Base-by-base conservation (phyloP, 345 rosid species). In the Citrus reticulata region DNA sequence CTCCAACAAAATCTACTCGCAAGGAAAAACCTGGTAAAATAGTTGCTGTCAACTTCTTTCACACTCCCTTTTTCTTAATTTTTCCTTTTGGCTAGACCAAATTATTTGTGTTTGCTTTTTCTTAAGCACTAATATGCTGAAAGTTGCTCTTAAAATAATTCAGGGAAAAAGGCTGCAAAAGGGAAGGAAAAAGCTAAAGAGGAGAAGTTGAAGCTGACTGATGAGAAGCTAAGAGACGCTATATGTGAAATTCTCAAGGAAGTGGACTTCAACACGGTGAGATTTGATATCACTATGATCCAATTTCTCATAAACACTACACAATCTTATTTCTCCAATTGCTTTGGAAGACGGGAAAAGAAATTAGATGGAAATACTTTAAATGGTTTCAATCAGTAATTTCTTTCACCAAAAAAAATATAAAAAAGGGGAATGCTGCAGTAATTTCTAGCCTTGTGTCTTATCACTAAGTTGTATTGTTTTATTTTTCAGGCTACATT, bases 211-310 rank as follows among this genome's bases (percentile, higher is more conserved):
- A 75, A 32, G 65, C 97, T 92, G 61, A 88, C 83, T 68, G 90
- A 90, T 81, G 83, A 80, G 24, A 93, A 89, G 81, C 89, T 95
- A 35, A 89, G 95, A 83, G 85, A 79, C 81, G 91, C 94, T 55
- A 90, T 89, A 49, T 80, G 90, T 84, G 93, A 88, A 84, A 92
- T 89, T 83, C 91, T 95, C n/a, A 90, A 90, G 80, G 86, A 84
- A 71, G 98, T 95, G 80, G 98, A 95, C 85, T 95, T 95, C 82
- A 92, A 91, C 77, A 95, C 95, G 72, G 98, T 95, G 76, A 81
- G 95, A 80, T 76, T 60, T 73, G 17, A 74, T 64, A 24, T 62
- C 57, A 25, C 27, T 77, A 0, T 7, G 1, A 54, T 35, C 40
- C 42, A 9, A 27, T 30, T 27, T 42, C 7, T 77, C 2, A 0